phyloP scores from a whole-genome alignment of 1,284 basidiomycete genomes.

The Moesziomyces globuligerus region DNA sequence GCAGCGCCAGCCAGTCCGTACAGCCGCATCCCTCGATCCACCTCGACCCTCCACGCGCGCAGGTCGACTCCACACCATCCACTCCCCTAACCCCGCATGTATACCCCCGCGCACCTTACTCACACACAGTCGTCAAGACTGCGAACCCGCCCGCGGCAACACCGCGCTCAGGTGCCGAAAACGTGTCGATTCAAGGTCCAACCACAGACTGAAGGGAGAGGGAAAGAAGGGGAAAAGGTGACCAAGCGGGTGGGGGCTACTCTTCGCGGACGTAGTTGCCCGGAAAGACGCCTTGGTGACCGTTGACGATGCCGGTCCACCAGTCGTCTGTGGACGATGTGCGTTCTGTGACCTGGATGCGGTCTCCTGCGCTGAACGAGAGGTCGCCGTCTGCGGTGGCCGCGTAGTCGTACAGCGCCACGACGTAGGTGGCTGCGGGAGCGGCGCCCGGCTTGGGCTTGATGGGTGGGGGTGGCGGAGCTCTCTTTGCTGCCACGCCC shows the following conservation, averaged over 20 bases:
- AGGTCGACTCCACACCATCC: conserved; percentile 9
- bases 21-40: conserved; percentile 27
- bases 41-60: conserved; percentile 10
- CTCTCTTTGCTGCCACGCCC: conserved; percentile 72
- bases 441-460: conserved; percentile 78
- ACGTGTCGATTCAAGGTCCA: neutral
- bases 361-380: conserved; percentile 88
- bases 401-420: conserved; percentile 93
- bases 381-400: conserved; percentile 85
- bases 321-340: conserved; percentile 89
- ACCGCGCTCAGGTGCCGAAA: too few species aligned
- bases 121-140: neutral
- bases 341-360: conserved; percentile 89
- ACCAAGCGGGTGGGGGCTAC: conserved; percentile 1
- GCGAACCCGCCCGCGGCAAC: too few species aligned
- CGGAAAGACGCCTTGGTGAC: conserved; percentile 89
- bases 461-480: conserved; percentile 85
- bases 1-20: conserved; percentile 2
- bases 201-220: too few species aligned
- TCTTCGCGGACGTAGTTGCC: conserved; percentile 70
- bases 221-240: too few species aligned
- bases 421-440: conserved; percentile 77
- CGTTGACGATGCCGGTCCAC: conserved; percentile 94
- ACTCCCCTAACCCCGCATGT: conserved; percentile 1
- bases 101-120: neutral